phyloP scores from a whole-genome alignment of 2,329 filamentous ascomycete genomes.

The Neofusicoccum ribis region DNA sequence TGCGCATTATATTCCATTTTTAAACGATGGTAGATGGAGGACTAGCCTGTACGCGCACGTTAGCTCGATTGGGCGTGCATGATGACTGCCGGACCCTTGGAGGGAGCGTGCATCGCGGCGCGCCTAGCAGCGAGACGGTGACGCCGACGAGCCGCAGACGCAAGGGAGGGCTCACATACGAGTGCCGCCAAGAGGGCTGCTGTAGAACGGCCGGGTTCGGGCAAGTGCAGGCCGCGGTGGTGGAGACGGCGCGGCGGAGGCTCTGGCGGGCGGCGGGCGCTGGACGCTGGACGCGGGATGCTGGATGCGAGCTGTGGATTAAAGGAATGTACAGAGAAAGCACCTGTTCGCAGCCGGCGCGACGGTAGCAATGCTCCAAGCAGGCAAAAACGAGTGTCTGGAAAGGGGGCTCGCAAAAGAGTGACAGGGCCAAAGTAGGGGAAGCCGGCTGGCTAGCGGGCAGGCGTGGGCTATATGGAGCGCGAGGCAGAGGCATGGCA shows the following conservation, averaged over 20 bases:
- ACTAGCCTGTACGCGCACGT: conserved; percentile 7
- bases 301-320: not conserved
- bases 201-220: not conserved
- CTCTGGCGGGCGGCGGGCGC: too few relatives aligned
- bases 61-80: conserved; percentile 17
- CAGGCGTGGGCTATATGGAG: conserved; percentile 10
- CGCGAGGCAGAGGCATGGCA: not conserved
- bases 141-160: conserved; percentile 11
- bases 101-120: conserved; percentile 29
- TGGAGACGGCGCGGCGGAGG: too few relatives aligned
- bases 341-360: conserved; percentile 14
- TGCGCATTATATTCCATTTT: conserved; percentile 46
- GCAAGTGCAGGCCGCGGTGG: too few relatives aligned
- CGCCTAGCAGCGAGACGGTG: conserved; percentile 9
- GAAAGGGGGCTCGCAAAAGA: conserved; percentile 10
- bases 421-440: conserved; percentile 21
- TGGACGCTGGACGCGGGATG: too few relatives aligned
- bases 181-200: conserved; percentile 62
- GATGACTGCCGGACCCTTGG: conserved; percentile 7
- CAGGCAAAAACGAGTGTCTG: conserved; percentile 1
- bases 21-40: conserved; percentile 20
- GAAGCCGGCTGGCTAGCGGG: not conserved
- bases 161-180: conserved; percentile 51
- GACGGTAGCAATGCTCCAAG: conserved; percentile 15
- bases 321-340: conserved; percentile 20